phyloP scores from a whole-genome alignment of 305 asterid species.

The Petunia hybrid region DNA sequence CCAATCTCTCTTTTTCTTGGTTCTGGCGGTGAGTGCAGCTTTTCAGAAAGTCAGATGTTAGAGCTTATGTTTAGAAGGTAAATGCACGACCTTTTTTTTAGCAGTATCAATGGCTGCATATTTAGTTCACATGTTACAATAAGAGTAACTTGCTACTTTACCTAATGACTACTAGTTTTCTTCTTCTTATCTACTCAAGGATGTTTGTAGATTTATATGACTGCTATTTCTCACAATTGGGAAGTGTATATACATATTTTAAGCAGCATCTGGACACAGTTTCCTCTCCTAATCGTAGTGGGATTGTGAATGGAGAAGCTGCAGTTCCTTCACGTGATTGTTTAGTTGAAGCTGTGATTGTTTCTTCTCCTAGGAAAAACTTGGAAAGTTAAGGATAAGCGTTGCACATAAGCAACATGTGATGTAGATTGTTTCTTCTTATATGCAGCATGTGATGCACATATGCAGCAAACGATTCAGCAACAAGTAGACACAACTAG shows the following conservation, averaged over 20 bases:
- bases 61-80: conserved; percentile 97
- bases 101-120: background rate
- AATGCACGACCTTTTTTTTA: conserved; percentile 21
- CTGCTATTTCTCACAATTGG: background rate
- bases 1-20: conserved; percentile 32
- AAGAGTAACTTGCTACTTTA: background rate
- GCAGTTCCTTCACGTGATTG: no score
- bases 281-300: no score
- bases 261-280: no score
- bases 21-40: conserved; percentile 61
- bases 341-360: no score
- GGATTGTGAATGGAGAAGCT: no score
- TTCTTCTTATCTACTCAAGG: background rate
- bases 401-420: no score
- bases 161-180: background rate
- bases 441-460: no score
- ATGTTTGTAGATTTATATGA: background rate
- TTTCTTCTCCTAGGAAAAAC: no score
- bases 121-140: background rate
- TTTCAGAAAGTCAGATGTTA: conserved; percentile 95
- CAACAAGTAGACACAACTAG: no score
- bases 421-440: no score
- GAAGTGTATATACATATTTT: background rate
- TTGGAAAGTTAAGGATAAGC: no score
- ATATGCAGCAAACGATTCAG: no score